Percentiles rank a stretch among this genome's conserved stretches.
Evolutionary conservation across 495 filamentous ascomycete genomes (phyloP).

Genomic region (Hypoxylon subgilvum): DNA sequence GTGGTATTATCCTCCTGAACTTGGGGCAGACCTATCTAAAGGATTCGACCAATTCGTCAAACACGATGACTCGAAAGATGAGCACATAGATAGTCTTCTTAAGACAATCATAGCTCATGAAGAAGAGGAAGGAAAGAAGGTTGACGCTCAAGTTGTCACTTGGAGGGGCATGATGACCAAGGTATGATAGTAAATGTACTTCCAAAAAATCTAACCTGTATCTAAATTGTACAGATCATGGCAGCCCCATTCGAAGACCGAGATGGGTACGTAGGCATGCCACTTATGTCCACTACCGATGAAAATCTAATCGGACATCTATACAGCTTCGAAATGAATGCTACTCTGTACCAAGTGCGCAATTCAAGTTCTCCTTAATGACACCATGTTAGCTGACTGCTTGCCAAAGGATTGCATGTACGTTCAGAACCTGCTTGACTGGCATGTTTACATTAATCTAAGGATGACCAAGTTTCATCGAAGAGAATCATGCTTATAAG

Average conservation of each 20-base stretch:
- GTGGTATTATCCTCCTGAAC: slow-evolving; percentile 83
- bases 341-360: slow-evolving; percentile 83
- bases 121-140: slow-evolving; percentile 65
- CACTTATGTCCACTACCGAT: not conserved
- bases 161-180: slow-evolving; percentile 99
- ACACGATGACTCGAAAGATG: slow-evolving; percentile 79
- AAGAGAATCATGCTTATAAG: slow-evolving; percentile 81
- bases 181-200: slow-evolving; percentile 51
- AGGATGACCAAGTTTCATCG: slow-evolving; percentile 73
- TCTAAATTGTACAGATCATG: slow-evolving; percentile 68
- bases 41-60: slow-evolving; percentile 86
- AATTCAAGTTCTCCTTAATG: not conserved
- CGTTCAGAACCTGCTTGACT: slow-evolving; percentile 33
- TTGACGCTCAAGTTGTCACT: slow-evolving; percentile 81
- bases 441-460: slow-evolving; percentile 16
- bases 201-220: not conserved
- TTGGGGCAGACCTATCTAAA: slow-evolving; percentile 72
- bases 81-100: slow-evolving; percentile 86
- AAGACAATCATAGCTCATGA: slow-evolving; percentile 76
- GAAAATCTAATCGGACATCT: slow-evolving; percentile 15
- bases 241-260: slow-evolving; percentile 78
- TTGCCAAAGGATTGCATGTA: slow-evolving; percentile 75
- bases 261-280: slow-evolving; percentile 66
- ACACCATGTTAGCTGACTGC: slow-evolving; percentile 11
- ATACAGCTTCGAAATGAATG: slow-evolving; percentile 91